These are phyloP conservation scores for Poa pratensis DNA, from an alignment of 176 grass and related monocot species.

Conservation along the genomic window DNA sequence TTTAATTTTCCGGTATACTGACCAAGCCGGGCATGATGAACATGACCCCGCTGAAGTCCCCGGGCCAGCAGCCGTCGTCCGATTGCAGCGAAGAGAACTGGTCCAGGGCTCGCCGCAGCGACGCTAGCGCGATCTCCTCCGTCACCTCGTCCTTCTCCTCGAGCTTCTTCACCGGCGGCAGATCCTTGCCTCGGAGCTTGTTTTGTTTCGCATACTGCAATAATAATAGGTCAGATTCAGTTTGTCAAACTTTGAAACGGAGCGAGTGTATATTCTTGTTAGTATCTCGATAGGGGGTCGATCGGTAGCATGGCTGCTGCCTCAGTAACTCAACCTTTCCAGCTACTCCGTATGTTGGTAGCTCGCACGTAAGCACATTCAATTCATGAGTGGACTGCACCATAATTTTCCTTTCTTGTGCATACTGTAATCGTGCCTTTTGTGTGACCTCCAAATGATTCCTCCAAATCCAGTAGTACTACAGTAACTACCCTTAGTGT, in stretches of 20 bases:
- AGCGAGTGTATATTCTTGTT: not conserved
- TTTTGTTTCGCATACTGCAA: slow-evolving; percentile 42
- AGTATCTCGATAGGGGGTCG: not conserved
- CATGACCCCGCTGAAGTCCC: slow-evolving; percentile 63
- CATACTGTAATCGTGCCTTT: not conserved
- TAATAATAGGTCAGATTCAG: not conserved
- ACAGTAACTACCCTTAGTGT: no score
- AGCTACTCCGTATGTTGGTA: not conserved
- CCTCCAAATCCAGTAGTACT: not conserved
- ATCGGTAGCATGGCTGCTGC: not conserved
- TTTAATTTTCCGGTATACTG: not conserved
- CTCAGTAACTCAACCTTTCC: not conserved
- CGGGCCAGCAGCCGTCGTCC: slow-evolving; percentile 58
- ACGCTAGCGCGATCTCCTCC: slow-evolving; percentile 22
- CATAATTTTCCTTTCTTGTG: not conserved
- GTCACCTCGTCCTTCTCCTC: slow-evolving; percentile 34
- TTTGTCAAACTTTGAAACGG: not conserved
- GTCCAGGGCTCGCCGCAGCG: slow-evolving; percentile 43
- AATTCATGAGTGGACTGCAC: not conserved
- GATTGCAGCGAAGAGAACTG: slow-evolving; percentile 53
- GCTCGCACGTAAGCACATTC: not conserved
- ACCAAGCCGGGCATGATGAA: slow-evolving; percentile 73
- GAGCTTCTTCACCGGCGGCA: slow-evolving; percentile 32
- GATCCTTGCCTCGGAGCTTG: not conserved
- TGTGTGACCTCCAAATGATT: not conserved